Evolutionary conservation across 176 grass and related monocot species (phyloP), one percentile per base, ranked within the genome.

Genomic region (Aegilops bicornis): DNA sequence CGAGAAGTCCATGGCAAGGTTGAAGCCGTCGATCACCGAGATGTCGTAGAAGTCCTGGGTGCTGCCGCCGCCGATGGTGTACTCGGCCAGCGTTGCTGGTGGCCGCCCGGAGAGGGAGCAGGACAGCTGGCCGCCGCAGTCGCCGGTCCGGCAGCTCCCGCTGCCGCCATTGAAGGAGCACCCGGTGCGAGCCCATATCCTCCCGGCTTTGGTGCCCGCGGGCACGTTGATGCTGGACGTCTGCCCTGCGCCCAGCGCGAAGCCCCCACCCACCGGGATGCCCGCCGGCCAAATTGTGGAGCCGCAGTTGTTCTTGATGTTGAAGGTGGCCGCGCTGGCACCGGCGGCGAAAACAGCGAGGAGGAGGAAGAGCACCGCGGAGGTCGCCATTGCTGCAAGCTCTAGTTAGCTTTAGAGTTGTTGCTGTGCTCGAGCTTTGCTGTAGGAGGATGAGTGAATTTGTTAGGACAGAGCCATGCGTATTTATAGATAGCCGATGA

Each of bases 21-120:
- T 73, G 50, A 4, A 83, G 48, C 81, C 67, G 81, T 73, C 81
- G 67, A 83, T 20, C 8, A 83, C 14, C 8, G 81, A 83, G 67
- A 83, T 72, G 81, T 83, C 81, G 50, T 72, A 83, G 32, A 8
- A 83, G 67, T 83, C 48, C 9, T 3, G 64, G 29, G 29, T 64
- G 35, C 3, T 1, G 30, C 7, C 31, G 48, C 19, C 7, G 42
- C 42, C 78, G 30, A 82, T 1, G 47, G 48, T 83, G 86, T 37
- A 78, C 74, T 88, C 81, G 14, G 74, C 87, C 36, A 79, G 37
- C 37, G 81, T 84, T 30, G 82, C 30, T 3, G 80, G 86, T 5
- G 30, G 42, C 79, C 23, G 7, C 8, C 85, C 85, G 40, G 78
- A 66, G 22, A 64, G 4, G 3, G 0, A 5, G 85, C 85, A 87